Evolutionary conservation across 164 flowering plant genomes (phyloP).

Genomic region (Berberis vulgaris): DNA sequence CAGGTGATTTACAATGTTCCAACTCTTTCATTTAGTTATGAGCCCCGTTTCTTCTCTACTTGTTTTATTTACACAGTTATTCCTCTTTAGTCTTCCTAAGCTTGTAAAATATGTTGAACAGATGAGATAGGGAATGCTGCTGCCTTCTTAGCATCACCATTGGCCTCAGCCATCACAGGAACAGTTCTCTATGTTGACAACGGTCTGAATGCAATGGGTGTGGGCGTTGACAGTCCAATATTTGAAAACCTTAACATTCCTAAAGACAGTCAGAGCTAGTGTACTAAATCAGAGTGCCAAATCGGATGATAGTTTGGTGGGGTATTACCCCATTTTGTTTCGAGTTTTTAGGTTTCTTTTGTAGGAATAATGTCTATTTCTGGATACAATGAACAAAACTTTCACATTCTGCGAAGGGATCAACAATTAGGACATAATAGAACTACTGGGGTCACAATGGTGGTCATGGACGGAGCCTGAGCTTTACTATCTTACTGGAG

Average conservation of each 20-base stretch:
- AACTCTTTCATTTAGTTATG: background rate
- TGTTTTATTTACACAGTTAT: background rate
- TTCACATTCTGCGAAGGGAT: too few species aligned
- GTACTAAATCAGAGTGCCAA: too few species aligned
- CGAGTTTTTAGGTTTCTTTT: too few species aligned
- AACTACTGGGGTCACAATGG: too few species aligned
- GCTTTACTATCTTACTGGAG: too few species aligned
- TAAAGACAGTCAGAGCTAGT: conserved; percentile 14
- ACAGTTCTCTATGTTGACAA: conserved; percentile 78
- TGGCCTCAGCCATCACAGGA: conserved; percentile 87
- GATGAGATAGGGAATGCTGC: conserved; percentile 85
- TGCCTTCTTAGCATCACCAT: conserved; percentile 81
- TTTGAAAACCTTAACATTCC: conserved; percentile 69
- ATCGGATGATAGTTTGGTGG: too few species aligned
- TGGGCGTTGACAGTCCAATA: conserved; percentile 75
- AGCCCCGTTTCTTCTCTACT: background rate
- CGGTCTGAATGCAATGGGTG: conserved; percentile 88
- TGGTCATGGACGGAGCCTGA: too few species aligned
- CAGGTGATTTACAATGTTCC: conserved; percentile 36
- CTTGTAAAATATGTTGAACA: conserved; percentile 20
- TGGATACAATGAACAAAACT: too few species aligned
- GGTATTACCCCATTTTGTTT: too few species aligned
- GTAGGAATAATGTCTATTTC: too few species aligned
- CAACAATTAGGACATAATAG: too few species aligned
- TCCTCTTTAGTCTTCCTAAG: background rate